Evolutionary conservation across 331 rosid genomes (phyloP), one percentile per base, ranked within the genome.

Genomic region (Pyracantha coccinea): DNA sequence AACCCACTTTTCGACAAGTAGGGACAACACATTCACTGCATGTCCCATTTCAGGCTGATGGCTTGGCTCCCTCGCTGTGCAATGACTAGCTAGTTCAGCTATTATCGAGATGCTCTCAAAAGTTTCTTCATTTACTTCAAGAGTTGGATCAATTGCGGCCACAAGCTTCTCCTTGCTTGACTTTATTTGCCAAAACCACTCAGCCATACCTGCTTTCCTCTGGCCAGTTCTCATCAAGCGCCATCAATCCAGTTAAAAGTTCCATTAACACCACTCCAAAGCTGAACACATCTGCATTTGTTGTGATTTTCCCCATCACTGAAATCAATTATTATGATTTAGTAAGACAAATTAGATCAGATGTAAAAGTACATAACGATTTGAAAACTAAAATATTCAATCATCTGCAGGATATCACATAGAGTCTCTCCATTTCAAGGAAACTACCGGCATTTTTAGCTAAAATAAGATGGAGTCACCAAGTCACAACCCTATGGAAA

Each of bases 251-350:
- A 1, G 93, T 92, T 47, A 92, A 38, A 66, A 92, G 88, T 71
- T 91, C 96, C 88, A 91, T 89, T 57, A 91, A 27, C 35, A 91
- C 92, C 20, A 91, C 90, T 2, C 89, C 97, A 0, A 75, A 90
- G 84, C 96, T 92, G 85, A 88, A 92, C 54, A 88, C 93, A 78
- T 92, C 91, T 32, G 29, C 92, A 77, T 92, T 92, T 16, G 96
- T 92, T 54, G 96, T 92, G 86, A 92, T 88, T 79, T 88, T 90
- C 74, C 97, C 97, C 92, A 87, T 85, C 79, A 92, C 96, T 92
- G 91, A 72, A 89, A 68, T 66, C 67, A 82, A 71, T 0, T 31
- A 14, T 79, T 23, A 50, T 0, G 20, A 65, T 11, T 76, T 78
- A 58, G 76, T 61, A 15, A 4, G 64, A 28, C 27, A 38, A 6